Evolutionary conservation across 345 rosid genomes (phyloP).

Genomic region (Lepidium didymum): DNA sequence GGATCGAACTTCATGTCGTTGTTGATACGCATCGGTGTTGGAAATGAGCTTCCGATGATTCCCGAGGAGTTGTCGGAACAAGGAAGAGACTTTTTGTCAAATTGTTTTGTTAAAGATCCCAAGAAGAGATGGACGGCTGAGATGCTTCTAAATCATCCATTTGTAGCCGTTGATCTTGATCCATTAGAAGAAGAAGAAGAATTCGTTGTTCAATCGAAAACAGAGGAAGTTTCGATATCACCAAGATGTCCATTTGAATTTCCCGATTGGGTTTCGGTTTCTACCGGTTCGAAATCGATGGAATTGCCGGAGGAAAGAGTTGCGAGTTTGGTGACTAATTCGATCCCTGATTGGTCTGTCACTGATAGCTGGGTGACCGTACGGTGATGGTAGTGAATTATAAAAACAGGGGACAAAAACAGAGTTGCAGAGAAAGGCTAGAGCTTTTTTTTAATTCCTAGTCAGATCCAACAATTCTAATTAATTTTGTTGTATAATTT

Average conservation of each 20-base stretch:
- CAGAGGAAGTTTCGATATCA: conserved; percentile 22
- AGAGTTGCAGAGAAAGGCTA: conserved; percentile 8
- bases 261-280: conserved; percentile 35
- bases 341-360: conserved; percentile 36
- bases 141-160: conserved; percentile 72
- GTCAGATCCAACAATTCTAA: conserved; percentile 20
- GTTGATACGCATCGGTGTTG: conserved; percentile 50
- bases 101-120: conserved; percentile 58
- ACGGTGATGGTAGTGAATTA: conserved; percentile 18
- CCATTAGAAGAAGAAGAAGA: neutral
- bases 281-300: conserved; percentile 1
- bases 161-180: conserved; percentile 31
- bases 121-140: conserved; percentile 59
- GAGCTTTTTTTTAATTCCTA: neutral
- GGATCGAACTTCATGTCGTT: conserved; percentile 32
- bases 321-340: conserved; percentile 10
- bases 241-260: conserved; percentile 52
- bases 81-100: conserved; percentile 61
- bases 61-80: conserved; percentile 53
- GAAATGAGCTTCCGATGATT: conserved; percentile 49
- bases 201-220: neutral
- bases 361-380: conserved; percentile 33
- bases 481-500: conserved; percentile 9
- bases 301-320: conserved; percentile 27
- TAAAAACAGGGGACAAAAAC: conserved; percentile 10